Evolutionary conservation across 768 basidiomycete species (phyloP).

Genomic region (Rhodotorula babjevae): DNA sequence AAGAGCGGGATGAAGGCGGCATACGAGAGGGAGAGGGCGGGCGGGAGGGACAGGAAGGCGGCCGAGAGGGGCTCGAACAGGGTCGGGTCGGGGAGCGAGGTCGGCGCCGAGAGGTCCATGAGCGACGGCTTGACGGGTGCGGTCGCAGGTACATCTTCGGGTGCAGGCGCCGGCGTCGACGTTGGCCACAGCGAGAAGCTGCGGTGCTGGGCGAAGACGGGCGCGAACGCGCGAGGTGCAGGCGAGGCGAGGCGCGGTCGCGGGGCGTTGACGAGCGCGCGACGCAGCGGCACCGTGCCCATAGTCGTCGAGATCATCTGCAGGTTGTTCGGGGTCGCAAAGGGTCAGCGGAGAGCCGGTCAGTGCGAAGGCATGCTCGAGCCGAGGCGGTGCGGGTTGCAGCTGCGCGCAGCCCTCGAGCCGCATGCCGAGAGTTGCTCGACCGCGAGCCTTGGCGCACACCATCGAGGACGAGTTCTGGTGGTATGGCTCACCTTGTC

Average conservation of each 20-base stretch:
- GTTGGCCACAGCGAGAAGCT: not conserved
- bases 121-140: constrained; percentile 4
- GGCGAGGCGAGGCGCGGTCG: constrained; percentile 1
- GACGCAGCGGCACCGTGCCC: not conserved
- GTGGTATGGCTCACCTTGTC: no score
- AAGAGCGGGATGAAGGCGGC: constrained; percentile 46
- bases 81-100: constrained; percentile 29
- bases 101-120: constrained; percentile 4
- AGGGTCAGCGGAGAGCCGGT: no score
- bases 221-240: not conserved
- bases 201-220: not conserved
- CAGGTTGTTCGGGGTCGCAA: no score
- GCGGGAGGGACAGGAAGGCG: constrained; percentile 37
- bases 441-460: no score
- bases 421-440: no score
- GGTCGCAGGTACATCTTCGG: not conserved
- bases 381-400: no score
- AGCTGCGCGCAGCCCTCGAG: no score
- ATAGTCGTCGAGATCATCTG: not conserved
- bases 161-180: not conserved
- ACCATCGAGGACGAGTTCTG: no score
- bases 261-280: not conserved
- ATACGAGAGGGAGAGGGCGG: constrained; percentile 41
- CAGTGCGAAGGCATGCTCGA: no score
- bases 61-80: constrained; percentile 35